Conservation (phyloP, 495 filamentous ascomycete genomes). For the Aspergillus bridgeri region DNA sequence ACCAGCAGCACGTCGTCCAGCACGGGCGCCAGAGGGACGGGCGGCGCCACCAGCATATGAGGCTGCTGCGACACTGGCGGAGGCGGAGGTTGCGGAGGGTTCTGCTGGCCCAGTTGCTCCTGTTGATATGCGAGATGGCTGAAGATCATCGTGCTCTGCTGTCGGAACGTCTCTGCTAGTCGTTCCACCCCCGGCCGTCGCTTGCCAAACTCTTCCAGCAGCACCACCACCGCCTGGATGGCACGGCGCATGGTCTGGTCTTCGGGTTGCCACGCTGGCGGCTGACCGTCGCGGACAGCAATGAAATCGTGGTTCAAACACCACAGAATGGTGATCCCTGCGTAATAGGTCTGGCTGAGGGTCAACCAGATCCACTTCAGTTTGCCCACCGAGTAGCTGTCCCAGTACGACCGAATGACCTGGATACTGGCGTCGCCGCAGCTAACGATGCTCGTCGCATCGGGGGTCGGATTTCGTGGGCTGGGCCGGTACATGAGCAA, state of each 20-base stretch:
- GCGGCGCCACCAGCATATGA: slow-evolving; percentile 21
- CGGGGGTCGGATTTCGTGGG: slow-evolving; percentile 44
- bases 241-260: slow-evolving; percentile 45
- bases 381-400: slow-evolving; percentile 47
- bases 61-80: slow-evolving; percentile 22
- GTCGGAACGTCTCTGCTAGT: slow-evolving; percentile 43
- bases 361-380: slow-evolving; percentile 56
- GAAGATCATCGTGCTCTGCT: slow-evolving; percentile 46
- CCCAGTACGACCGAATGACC: slow-evolving; percentile 50
- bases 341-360: slow-evolving; percentile 51
- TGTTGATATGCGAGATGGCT: slow-evolving; percentile 42
- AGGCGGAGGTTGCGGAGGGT: slow-evolving; percentile 22
- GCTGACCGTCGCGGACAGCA: slow-evolving; percentile 36
- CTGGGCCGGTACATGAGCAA: slow-evolving; percentile 50
- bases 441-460: slow-evolving; percentile 40
- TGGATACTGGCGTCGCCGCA: slow-evolving; percentile 50
- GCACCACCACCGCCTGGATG: slow-evolving; percentile 44
- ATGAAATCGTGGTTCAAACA: slow-evolving; percentile 47
- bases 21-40: slow-evolving; percentile 41
- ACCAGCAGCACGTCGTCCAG: slow-evolving; percentile 42
- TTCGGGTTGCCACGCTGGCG: slow-evolving; percentile 41
- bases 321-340: slow-evolving; percentile 49
- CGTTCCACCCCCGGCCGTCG: slow-evolving; percentile 47
- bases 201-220: slow-evolving; percentile 49
- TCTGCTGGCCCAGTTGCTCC: slow-evolving; percentile 20